Evolutionary conservation across 805 yeast species (phyloP), one percentile per base, ranked within the genome.

Genomic region (Sporopachydermia quercuum): DNA sequence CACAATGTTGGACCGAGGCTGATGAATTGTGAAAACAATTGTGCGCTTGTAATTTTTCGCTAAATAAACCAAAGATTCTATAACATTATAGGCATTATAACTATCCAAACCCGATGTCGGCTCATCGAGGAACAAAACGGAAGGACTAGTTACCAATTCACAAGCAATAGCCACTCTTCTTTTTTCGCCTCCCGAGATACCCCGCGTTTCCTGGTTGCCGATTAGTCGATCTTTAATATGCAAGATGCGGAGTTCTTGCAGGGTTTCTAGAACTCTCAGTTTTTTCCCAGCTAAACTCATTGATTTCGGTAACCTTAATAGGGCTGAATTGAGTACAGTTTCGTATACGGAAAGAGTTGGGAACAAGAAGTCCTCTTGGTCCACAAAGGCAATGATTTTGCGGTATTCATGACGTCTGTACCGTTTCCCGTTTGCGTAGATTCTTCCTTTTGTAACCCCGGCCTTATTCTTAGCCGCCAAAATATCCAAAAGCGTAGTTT

Each of bases 91-190:
- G 1, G 98, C 97, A 59, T 87, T 89, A 55, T 74, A 89, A 4
- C 96, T 78, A 56, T 91, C 99, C 43, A 91, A 65, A 1, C 99
- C 99, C 0, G 96, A 84, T 0, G 98, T 86, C 17, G 96, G 96
- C 54, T 86, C 96, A 58, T 86, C 96, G 40, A 86, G 60, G 49
- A 86, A 81, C 40, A 86, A 57, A 35, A 86, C 74, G 0, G 86
- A 71, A 1, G 96, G 96, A 1, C 86, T 77, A 0, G 96, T 86
- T 2, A 86, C 95, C 35, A 86, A 63, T 53, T 86, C 96, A 56
- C 95, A 85, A 1, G 95, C 96, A 56, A 86, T 86, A 0, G 94
- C 86, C 4, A 86, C 95, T 50, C 96, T 69, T 50, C 94, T 65
- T 55, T 85, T 84, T 51, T 86, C 96, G 47, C 95, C 95, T 14